phyloP scores from a whole-genome alignment of 1,139 yeast genomes.

The Geotrichum fermentans region DNA sequence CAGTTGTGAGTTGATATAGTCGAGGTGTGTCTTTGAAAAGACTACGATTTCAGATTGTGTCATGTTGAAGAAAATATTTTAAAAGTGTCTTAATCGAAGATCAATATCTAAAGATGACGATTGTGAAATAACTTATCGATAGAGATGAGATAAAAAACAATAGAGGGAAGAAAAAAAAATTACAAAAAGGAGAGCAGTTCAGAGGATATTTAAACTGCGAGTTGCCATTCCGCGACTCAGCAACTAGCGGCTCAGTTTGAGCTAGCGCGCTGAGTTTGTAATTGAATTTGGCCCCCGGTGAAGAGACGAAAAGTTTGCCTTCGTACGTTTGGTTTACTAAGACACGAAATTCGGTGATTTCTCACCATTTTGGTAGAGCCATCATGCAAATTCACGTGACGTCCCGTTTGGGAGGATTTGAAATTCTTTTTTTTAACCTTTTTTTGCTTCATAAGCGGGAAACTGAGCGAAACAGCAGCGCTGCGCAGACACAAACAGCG shows the following conservation, averaged over 20 bases:
- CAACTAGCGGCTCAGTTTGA: no score
- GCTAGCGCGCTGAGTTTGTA: no score
- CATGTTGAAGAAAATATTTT: constrained; percentile 28
- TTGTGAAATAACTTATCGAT: constrained; percentile 2
- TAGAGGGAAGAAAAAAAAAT: neutral
- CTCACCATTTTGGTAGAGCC: neutral
- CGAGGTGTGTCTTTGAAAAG: constrained; percentile 31
- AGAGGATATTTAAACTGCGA: neutral
- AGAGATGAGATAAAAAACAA: neutral
- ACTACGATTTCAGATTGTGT: constrained; percentile 12
- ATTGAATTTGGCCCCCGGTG: no score
- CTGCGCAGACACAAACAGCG: no score
- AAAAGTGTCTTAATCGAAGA: constrained; percentile 40
- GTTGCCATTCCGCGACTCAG: neutral
- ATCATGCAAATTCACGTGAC: constrained; percentile 19
- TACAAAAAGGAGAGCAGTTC: neutral
- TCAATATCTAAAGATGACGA: neutral
- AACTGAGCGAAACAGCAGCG: no score
- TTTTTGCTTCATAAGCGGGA: no score
- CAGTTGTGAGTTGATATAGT: constrained; percentile 54
- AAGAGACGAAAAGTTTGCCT: no score
- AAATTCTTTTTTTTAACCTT: no score
- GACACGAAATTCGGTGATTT: constrained; percentile 12
- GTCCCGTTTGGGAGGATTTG: neutral
- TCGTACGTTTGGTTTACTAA: no score